A percentile compares a stretch with the other conserved stretches of the same genome.
phyloP scores from a whole-genome alignment of 371 early-diverging fungal species.

The Haplosporangium sp. region DNA sequence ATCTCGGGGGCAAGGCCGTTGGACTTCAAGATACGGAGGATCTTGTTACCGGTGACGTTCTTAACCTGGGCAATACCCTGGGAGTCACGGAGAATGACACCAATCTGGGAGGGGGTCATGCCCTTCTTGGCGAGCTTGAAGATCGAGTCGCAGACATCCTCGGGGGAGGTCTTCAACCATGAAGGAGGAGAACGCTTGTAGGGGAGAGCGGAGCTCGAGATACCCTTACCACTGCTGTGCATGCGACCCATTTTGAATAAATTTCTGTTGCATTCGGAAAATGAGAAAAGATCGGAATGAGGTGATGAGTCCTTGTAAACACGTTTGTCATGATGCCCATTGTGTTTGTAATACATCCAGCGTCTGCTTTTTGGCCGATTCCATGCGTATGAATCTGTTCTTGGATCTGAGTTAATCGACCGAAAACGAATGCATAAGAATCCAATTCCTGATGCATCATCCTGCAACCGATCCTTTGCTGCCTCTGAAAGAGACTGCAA shows the following conservation, averaged over 20 bases:
- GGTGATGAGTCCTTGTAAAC: no score
- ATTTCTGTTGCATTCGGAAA: no score
- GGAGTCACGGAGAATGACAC: constrained; percentile 98
- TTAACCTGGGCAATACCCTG: constrained; percentile 98
- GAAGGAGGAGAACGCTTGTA: constrained; percentile 98
- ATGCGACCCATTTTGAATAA: constrained; percentile 91
- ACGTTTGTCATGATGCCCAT: not conserved
- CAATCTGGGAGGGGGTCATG: constrained; percentile 98
- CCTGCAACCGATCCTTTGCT: no score
- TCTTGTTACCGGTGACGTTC: constrained; percentile 96
- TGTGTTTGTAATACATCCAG: no score
- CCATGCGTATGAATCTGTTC: no score
- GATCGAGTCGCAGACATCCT: constrained; percentile 98
- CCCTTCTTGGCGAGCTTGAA: constrained; percentile 99
- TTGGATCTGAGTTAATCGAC: no score
- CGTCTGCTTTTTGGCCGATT: no score
- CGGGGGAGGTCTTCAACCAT: constrained; percentile 96
- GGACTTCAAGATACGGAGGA: constrained; percentile 93
- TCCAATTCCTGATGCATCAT: no score
- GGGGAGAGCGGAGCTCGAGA: constrained; percentile 98
- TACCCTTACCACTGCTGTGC: constrained; percentile 97
- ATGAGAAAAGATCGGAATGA: no score
- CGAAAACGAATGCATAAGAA: no score
- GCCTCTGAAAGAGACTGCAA: no score
- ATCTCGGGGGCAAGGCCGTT: constrained; percentile 96